Conservation (phyloP, 768 basidiomycete genomes). For the Podaxis carcinomalis region DNA sequence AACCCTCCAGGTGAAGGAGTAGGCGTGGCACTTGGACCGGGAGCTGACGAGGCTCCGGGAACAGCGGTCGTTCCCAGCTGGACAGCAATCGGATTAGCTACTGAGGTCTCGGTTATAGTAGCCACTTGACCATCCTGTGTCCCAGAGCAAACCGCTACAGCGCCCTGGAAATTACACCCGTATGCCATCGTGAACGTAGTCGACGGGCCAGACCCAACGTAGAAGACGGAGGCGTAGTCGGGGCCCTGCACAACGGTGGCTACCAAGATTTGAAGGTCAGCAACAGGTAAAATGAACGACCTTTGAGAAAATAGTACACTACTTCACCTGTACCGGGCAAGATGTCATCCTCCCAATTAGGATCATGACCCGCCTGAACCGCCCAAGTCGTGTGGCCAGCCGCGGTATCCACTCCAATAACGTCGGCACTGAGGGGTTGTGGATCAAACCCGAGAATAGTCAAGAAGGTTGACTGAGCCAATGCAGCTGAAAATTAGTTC, state of each 20-base stretch:
- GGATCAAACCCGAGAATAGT: slow-evolving; percentile 23
- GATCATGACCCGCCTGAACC: slow-evolving; percentile 16
- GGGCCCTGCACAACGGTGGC: slow-evolving; percentile 25
- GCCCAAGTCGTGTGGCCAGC: slow-evolving; percentile 24
- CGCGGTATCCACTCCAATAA: slow-evolving; percentile 19
- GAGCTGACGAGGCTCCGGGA: neutral
- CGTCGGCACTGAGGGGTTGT: slow-evolving; percentile 23
- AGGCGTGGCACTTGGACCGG: neutral
- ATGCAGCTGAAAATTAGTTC: slow-evolving; percentile 10
- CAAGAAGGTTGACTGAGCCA: slow-evolving; percentile 20
- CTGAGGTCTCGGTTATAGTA: slow-evolving; percentile 16
- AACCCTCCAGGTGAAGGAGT: neutral
- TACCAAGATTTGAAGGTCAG: neutral
- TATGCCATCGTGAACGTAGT: slow-evolving; percentile 15
- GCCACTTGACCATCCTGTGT: slow-evolving; percentile 13
- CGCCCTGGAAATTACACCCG: slow-evolving; percentile 16
- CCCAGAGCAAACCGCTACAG: slow-evolving; percentile 20
- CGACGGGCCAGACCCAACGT: slow-evolving; percentile 9
- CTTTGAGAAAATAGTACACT: neutral
- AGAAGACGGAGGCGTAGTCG: slow-evolving; percentile 18
- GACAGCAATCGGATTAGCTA: neutral
- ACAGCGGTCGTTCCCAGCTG: neutral
- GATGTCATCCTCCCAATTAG: neutral
- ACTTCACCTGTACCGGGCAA: slow-evolving; percentile 20
- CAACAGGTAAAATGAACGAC: neutral